phyloP scores from a whole-genome alignment of 2,329 filamentous ascomycete species.

The Cryphonectria parasitica region DNA sequence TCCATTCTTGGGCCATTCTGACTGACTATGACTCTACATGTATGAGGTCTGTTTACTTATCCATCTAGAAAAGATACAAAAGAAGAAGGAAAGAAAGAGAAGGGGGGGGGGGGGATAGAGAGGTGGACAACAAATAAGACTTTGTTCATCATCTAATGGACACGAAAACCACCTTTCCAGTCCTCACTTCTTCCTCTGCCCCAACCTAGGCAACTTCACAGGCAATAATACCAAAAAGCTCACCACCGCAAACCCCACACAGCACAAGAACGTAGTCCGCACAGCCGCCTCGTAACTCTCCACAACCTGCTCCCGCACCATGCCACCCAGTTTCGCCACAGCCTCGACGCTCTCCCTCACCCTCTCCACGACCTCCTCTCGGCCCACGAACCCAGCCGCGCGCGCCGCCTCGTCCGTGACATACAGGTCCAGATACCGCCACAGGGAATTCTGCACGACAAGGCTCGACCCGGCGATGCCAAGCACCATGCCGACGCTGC shows the following conservation, averaged over 20 bases:
- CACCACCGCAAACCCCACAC: slow-evolving; percentile 51
- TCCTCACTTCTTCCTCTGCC: slow-evolving; percentile 43
- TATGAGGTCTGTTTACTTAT: too few relatives aligned
- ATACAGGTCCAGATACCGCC: slow-evolving; percentile 59
- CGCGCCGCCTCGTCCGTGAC: slow-evolving; percentile 54
- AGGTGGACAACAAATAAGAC: too few relatives aligned
- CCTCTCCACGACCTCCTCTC: slow-evolving; percentile 55
- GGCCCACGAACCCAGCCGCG: slow-evolving; percentile 42
- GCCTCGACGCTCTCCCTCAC: slow-evolving; percentile 61
- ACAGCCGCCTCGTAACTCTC: slow-evolving; percentile 58
- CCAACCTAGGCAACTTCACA: slow-evolving; percentile 58
- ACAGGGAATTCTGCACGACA: slow-evolving; percentile 72
- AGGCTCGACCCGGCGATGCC: slow-evolving; percentile 74
- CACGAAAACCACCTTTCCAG: too few relatives aligned
- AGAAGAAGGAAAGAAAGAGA: too few relatives aligned
- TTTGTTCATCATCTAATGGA: too few relatives aligned
- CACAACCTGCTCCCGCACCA: slow-evolving; percentile 59
- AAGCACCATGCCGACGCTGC: slow-evolving; percentile 70
- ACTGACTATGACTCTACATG: too few relatives aligned
- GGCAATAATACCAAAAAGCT: slow-evolving; percentile 53
- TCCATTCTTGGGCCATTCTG: neutral
- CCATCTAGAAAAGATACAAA: too few relatives aligned
- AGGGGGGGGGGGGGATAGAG: too few relatives aligned
- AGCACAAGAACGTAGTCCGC: slow-evolving; percentile 50
- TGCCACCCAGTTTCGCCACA: slow-evolving; percentile 48